Base-by-base conservation (phyloP, 208 protist genomes). In the Leishmania tropica region DNA sequence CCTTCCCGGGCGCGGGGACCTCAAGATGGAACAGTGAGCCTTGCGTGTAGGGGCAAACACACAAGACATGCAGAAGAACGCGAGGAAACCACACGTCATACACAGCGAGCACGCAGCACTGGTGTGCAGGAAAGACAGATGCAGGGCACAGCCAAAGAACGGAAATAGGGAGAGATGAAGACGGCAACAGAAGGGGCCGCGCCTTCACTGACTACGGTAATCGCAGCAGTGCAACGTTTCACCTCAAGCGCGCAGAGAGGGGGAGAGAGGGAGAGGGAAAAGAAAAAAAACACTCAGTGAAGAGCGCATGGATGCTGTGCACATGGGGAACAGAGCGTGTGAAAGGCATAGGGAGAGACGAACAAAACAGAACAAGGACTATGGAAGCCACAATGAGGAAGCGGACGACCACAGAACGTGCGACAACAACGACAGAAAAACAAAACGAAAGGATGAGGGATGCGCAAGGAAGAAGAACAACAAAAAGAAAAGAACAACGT, bases 251-350 rank as follows among this genome's bases (percentile, higher is more conserved):
- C n/a, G n/a, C n/a, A 65, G 4, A 65, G 6, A 37, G 1, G 51
- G 48, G 11, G 48, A 53, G 51, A 19, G 51, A 54, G 51, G 4
- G 4, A 5, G 11, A 35, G 35, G 1, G 31, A 35, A 47, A 67
- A 84, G 78, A 54, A 70, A 24, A 47, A 78, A 64, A 70, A 80
- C 11, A 54, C 15, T 54, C 51, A 17, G 17, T 19, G 51, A 64
- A 77, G 51, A 28, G 73, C 62, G 68, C 42, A 58, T 54, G 0
- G 7, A 28, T 10, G 42, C 51, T 71, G 72, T 37, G 24, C 78
- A 76, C 24, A 47, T 60, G 19, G 64, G 28, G 40, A 79, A 24
- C 31, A 48, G n/a, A 54, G 47, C 71, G 54, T 11, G 5, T 8
- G 35, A 5, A 47, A 72, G 31, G 35, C 8, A 73, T 0, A 65